Base-by-base conservation (phyloP, 306 rosid species). In the Benincasa hispida region DNA sequence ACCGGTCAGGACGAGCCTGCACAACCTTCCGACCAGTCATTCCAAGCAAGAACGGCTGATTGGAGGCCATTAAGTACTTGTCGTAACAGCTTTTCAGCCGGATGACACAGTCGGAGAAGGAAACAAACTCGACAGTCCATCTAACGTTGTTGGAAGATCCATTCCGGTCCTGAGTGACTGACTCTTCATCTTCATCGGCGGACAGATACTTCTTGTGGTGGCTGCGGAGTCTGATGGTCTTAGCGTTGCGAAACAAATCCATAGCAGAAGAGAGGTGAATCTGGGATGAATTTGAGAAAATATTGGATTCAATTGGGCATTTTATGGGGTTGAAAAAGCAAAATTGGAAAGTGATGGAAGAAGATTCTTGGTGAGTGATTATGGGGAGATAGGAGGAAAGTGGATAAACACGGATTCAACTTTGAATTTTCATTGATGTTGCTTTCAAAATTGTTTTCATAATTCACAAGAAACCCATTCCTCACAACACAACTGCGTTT, bases 41-140 rank as follows among this genome's bases (percentile, higher is more conserved):
- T 17, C 95, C 95, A 0, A 88, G 87, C 14, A 88, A 42, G 17
- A 84, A 88, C 0, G 80, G 81, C 0, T 79, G 72, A 78, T 86
- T 80, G 0, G 95, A 83, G 32, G 92, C 88, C 2, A 89, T 90
- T 13, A 90, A 85, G 74, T 90, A 90, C 74, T 82, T 90, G 11
- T 87, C 88, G 28, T 82, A 86, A 78, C 88, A 85, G 83, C 89
- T 86, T 69, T 83, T 90, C 75, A 90, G 86, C 12, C 95, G 95
- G 37, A 88, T 63, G 4, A 30, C 3, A 56, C 81, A 78, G 15
- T 79, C 82, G 32, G 82, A 81, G 14, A 72, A 76, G 0, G 87
- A 82, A 0, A 86, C 88, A 22, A 78, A 61, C 72, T 90, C 95
- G 0, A 90, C 84, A 5, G n/a, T 0, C 95, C 95, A 90, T 1